Evolutionary conservation across 2,329 filamentous ascomycete genomes (phyloP).

Genomic region (Aspergillus costaricaensis): DNA sequence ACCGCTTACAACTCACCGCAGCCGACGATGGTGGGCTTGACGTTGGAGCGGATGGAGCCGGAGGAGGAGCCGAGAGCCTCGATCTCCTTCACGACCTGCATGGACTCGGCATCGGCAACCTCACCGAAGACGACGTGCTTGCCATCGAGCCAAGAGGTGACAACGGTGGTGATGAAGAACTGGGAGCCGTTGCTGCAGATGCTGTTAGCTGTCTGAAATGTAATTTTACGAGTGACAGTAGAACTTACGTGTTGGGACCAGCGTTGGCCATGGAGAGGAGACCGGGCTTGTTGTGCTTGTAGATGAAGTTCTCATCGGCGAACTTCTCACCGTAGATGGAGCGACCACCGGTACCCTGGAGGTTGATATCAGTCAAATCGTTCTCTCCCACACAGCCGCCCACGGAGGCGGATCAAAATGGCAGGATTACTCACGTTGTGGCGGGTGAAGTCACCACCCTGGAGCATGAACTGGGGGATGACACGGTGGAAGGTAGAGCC

Average conservation of each 20-base stretch:
- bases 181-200: conserved; percentile 64
- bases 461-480: conserved; percentile 92
- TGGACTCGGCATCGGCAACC: conserved; percentile 58
- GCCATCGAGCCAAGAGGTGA: conserved; percentile 67
- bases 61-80: conserved; percentile 60
- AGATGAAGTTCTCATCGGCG: conserved; percentile 84
- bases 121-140: conserved; percentile 71
- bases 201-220: conserved; percentile 6
- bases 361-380: conserved; percentile 16
- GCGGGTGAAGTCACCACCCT: conserved; percentile 94
- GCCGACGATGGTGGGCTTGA: conserved; percentile 58
- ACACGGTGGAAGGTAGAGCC: conserved; percentile 88
- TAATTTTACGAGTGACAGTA: not conserved
- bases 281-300: conserved; percentile 72
- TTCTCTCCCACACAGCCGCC: not conserved
- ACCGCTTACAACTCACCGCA: conserved; percentile 50
- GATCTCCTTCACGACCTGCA: conserved; percentile 59
- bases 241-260: conserved; percentile 79
- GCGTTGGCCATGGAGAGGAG: conserved; percentile 95
- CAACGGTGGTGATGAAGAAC: conserved; percentile 72
- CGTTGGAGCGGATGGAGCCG: conserved; percentile 54
- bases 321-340: conserved; percentile 97
- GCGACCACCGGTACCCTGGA: conserved; percentile 82
- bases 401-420: not conserved
- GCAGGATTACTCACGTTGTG: conserved; percentile 68